Conservation (phyloP, 1,284 basidiomycete species). For the Leccinum pachyderme region DNA sequence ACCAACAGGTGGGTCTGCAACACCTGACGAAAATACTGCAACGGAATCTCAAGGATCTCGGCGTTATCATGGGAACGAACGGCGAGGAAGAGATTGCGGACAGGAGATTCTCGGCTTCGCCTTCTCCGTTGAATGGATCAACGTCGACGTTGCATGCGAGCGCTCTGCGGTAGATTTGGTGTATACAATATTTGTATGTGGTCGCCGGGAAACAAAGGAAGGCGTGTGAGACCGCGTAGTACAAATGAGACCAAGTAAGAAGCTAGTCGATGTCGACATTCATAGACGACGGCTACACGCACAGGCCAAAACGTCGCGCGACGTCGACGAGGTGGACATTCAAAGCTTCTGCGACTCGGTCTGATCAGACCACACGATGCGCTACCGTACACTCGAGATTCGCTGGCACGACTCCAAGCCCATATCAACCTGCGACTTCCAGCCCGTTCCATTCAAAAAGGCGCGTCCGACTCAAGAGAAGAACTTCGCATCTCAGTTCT, state of each 20-base stretch:
- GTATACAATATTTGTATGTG: constrained; percentile 10
- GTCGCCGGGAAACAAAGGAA: constrained; percentile 10
- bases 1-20: constrained; percentile 78
- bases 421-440: constrained; percentile 93
- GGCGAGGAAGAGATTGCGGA: constrained; percentile 37
- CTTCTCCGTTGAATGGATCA: constrained; percentile 26
- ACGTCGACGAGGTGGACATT: constrained; percentile 6
- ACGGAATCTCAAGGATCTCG: constrained; percentile 66
- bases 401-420: constrained; percentile 95
- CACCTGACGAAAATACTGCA: constrained; percentile 77
- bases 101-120: constrained; percentile 23
- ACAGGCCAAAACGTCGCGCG: constrained; percentile 1
- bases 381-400: constrained; percentile 83
- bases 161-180: constrained; percentile 28
- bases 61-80: constrained; percentile 60
- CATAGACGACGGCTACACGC: constrained; percentile 7
- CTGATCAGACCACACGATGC: constrained; percentile 45
- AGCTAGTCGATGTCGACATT: constrained; percentile 10
- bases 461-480: constrained; percentile 68
- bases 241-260: constrained; percentile 1
- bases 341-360: neutral
- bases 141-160: constrained; percentile 39
- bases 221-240: constrained; percentile 23
- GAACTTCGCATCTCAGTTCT: constrained; percentile 63
- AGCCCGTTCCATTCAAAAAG: constrained; percentile 74